Evolutionary conservation across 2,329 filamentous ascomycete species (phyloP), one percentile per base, ranked within the genome.

Genomic region (Immersiporthe knoxdaviesiana): DNA sequence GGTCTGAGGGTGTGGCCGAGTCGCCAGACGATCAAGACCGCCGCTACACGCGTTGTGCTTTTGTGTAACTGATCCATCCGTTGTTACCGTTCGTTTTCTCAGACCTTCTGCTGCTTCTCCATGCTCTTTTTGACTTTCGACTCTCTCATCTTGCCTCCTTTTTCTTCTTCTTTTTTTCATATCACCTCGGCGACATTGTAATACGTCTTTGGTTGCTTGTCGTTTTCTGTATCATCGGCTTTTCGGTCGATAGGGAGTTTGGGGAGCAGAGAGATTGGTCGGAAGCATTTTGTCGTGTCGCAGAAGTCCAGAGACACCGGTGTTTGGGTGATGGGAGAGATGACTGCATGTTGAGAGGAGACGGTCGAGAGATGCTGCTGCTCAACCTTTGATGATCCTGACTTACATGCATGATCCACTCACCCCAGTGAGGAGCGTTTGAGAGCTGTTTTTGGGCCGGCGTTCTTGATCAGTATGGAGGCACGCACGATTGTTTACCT

Each of bases 1-100:
- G 56, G 69, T 83, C 56, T 79, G n/a, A 66, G 75, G 44, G 35
- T n/a, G 35, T 8, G 10, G 41, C 41, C 39, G 68, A 16, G 41
- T 37, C 30, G 63, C n/a, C 27, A 41, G 47, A 18, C 54, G 35
- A 11, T 18, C 21, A 24, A 47, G 12, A 47, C 18, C 16, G 30
- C 32, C 18, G 32, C 41, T 10, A 59, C 60, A 54, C 37, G 35
- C 8, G 30, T 35, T 35, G 56, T 44, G 50, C 21, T 18, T 44
- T 47, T 21, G 41, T 18, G 21, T 32, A 35, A 16, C 30, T 39
- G 50, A 32, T 61, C 6, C 16, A 37, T 52, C 61, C 30, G 32
- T 39, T 21, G 21, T 6, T 3, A 21, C n/a, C 24, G 35, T 41
- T 14, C 18, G 5, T 47, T 11, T 52, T n/a, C n/a, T n/a, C 10